phyloP scores from a whole-genome alignment of 768 basidiomycete species.

The Lentinula sp. region DNA sequence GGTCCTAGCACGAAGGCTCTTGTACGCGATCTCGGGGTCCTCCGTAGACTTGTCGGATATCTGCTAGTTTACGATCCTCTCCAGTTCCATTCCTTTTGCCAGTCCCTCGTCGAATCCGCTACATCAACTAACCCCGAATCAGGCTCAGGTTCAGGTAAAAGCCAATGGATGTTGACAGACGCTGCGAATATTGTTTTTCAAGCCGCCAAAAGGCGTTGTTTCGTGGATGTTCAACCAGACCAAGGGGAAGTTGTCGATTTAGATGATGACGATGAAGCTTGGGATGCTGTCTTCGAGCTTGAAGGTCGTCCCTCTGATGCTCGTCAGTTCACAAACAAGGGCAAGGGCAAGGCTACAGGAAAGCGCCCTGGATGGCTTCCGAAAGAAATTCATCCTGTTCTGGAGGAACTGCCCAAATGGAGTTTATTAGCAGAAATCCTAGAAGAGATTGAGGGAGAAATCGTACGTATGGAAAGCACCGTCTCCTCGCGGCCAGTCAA shows the following conservation, averaged over 20 bases:
- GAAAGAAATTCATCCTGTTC: conserved; percentile 71
- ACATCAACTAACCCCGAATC: conserved; percentile 19
- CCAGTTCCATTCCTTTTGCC: conserved; percentile 87
- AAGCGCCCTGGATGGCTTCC: conserved; percentile 60
- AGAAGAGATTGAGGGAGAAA: conserved; percentile 86
- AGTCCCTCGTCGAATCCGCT: conserved; percentile 74
- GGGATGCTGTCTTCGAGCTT: conserved; percentile 65
- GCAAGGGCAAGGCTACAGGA: conserved; percentile 6
- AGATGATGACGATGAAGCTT: conserved; percentile 60
- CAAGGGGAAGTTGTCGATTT: conserved; percentile 29
- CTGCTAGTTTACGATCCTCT: conserved; percentile 88
- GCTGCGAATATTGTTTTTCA: conserved; percentile 85
- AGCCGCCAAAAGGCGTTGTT: conserved; percentile 12
- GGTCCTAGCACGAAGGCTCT: conserved; percentile 89
- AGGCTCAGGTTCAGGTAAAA: conserved; percentile 43
- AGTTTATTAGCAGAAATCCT: conserved; percentile 75
- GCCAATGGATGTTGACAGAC: conserved; percentile 90
- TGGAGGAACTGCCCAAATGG: conserved; percentile 98
- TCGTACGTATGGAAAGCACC: conserved; percentile 52
- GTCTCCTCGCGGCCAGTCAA: conserved; percentile 4
- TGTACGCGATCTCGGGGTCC: conserved; percentile 79
- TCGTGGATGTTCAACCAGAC: conserved; percentile 9
- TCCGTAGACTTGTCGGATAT: conserved; percentile 82
- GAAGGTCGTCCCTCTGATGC: conserved; percentile 27
- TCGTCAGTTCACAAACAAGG: conserved; percentile 1